Conservation (phyloP, 2,329 filamentous ascomycete species). For the Lomentospora prolificans region DNA sequence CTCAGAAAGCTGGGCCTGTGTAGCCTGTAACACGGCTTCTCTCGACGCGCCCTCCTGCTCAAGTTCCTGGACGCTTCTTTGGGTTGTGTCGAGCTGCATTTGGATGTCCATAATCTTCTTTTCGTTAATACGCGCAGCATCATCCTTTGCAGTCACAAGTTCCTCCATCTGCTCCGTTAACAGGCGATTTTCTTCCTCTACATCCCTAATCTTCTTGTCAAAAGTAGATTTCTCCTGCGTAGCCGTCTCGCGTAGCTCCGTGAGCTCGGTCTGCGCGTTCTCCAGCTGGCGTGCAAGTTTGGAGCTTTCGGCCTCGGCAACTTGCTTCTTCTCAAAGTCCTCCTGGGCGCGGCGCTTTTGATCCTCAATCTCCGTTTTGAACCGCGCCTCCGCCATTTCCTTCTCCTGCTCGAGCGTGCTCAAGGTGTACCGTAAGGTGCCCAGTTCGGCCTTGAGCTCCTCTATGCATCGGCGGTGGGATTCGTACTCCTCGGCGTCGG, state of each 20-base stretch:
- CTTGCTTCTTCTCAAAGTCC: slow-evolving; percentile 61
- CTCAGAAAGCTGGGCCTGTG: slow-evolving; percentile 57
- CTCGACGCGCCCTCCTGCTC: slow-evolving; percentile 47
- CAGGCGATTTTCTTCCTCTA: slow-evolving; percentile 60
- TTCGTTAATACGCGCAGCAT: slow-evolving; percentile 54
- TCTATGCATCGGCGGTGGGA: slow-evolving; percentile 52
- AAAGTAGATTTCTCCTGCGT: slow-evolving; percentile 53
- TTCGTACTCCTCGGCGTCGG: slow-evolving; percentile 50
- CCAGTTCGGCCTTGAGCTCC: slow-evolving; percentile 80
- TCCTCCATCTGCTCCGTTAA: slow-evolving; percentile 79
- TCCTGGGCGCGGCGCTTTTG: slow-evolving; percentile 72
- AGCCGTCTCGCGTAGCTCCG: slow-evolving; percentile 37
- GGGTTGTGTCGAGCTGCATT: slow-evolving; percentile 35
- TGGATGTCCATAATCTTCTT: slow-evolving; percentile 46
- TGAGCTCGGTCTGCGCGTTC: slow-evolving; percentile 39
- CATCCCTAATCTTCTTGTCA: slow-evolving; percentile 60
- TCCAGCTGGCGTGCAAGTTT: slow-evolving; percentile 41
- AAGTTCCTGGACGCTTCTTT: slow-evolving; percentile 44
- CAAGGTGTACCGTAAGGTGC: slow-evolving; percentile 77
- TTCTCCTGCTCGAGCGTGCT: slow-evolving; percentile 82
- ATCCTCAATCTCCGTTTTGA: slow-evolving; percentile 77
- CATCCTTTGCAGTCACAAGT: slow-evolving; percentile 49
- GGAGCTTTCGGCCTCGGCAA: slow-evolving; percentile 44
- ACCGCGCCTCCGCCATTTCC: slow-evolving; percentile 66
- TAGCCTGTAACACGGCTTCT: slow-evolving; percentile 44